Evolutionary conservation across 2,329 filamentous ascomycete genomes (phyloP).

Genomic region (Colletotrichum lindemuthianum): DNA sequence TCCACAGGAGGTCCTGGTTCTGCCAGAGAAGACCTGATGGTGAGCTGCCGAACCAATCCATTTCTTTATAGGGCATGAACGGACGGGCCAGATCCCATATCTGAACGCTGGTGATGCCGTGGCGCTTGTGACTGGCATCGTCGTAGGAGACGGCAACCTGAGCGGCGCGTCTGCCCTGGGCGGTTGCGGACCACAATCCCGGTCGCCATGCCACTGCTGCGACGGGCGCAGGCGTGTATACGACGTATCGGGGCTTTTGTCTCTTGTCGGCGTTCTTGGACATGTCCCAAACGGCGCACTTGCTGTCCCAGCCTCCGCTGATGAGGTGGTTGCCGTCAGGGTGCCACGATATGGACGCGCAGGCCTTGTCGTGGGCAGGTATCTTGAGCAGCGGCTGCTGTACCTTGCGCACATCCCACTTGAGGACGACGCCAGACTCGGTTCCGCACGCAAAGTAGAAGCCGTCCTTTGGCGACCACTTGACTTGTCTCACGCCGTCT

Average conservation of each 20-base stretch:
- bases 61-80: constrained; percentile 73
- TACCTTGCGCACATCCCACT: constrained; percentile 71
- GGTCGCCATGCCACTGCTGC: constrained; percentile 71
- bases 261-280: constrained; percentile 68
- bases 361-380: constrained; percentile 69
- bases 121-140: constrained; percentile 62
- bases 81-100: constrained; percentile 76
- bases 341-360: constrained; percentile 72
- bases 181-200: constrained; percentile 71
- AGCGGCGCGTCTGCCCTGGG: constrained; percentile 67
- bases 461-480: constrained; percentile 71
- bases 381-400: constrained; percentile 65
- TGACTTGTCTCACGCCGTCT: constrained; percentile 70
- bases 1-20: constrained; percentile 73
- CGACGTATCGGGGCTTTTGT: constrained; percentile 71
- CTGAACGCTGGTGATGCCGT: constrained; percentile 68
- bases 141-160: constrained; percentile 72
- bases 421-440: constrained; percentile 68
- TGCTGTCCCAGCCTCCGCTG: constrained; percentile 70
- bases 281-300: constrained; percentile 73
- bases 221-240: constrained; percentile 69
- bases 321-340: constrained; percentile 73
- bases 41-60: constrained; percentile 68
- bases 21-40: constrained; percentile 71
- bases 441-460: constrained; percentile 73